phyloP scores from a whole-genome alignment of 495 filamentous ascomycete species.

The Lophiostoma macrostomum region DNA sequence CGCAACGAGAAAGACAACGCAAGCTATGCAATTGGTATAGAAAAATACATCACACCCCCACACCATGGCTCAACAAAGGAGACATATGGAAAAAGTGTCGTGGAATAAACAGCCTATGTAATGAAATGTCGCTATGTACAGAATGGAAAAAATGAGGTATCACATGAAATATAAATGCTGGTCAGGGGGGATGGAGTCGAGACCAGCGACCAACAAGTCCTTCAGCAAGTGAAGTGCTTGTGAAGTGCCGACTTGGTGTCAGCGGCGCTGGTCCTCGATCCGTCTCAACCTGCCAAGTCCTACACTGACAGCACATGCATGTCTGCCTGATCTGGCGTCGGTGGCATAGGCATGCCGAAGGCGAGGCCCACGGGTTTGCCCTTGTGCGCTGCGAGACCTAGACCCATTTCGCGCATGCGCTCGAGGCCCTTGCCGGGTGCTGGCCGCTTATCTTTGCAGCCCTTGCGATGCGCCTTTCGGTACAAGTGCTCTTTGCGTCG shows the following conservation, averaged over 20 bases:
- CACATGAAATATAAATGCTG: background rate
- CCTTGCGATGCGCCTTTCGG: constrained; percentile 74
- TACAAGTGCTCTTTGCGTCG: constrained; percentile 85
- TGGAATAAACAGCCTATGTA: no score
- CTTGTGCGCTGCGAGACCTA: constrained; percentile 66
- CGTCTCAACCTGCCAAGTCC: constrained; percentile 1
- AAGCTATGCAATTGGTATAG: constrained; percentile 6
- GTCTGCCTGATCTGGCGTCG: constrained; percentile 22
- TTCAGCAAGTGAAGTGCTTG: background rate
- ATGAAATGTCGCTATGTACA: constrained; percentile 2
- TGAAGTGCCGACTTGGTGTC: constrained; percentile 25
- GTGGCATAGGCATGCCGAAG: constrained; percentile 5
- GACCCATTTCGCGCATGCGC: constrained; percentile 89
- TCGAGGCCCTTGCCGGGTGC: constrained; percentile 83
- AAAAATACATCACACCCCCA: no score
- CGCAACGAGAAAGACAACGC: background rate
- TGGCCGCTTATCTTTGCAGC: constrained; percentile 58
- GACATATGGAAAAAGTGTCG: no score
- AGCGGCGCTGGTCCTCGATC: constrained; percentile 27
- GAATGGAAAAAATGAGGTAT: constrained; percentile 4
- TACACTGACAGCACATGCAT: constrained; percentile 33
- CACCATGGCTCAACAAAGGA: no score
- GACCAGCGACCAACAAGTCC: constrained; percentile 33
- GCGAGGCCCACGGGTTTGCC: constrained; percentile 14
- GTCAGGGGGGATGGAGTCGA: no score